A percentile compares a stretch with the other conserved stretches of the same genome.
Evolutionary conservation across 495 filamentous ascomycete genomes (phyloP).

Genomic region (Hypoxylon fuscum): DNA sequence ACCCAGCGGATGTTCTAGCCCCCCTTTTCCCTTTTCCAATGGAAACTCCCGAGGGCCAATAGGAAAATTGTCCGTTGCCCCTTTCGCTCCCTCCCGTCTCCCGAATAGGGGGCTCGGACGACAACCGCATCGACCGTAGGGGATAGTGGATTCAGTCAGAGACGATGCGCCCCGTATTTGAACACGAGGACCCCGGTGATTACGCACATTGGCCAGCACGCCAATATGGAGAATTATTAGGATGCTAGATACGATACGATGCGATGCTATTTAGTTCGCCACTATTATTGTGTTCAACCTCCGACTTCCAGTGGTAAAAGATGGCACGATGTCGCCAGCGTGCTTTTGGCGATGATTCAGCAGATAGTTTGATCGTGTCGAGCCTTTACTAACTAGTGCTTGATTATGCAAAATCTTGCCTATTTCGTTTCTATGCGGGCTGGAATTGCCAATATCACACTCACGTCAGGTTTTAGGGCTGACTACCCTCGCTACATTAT

Average conservation of each 20-base stretch:
- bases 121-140: background rate
- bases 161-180: constrained; percentile 13
- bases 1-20: constrained; percentile 22
- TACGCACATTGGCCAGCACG: constrained; percentile 15
- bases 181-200: constrained; percentile 35
- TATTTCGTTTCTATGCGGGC: constrained; percentile 18
- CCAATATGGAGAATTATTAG: constrained; percentile 13
- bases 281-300: constrained; percentile 1
- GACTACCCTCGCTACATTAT: constrained; percentile 9
- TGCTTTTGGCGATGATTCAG: constrained; percentile 16
- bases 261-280: constrained; percentile 1
- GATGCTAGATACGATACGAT: constrained; percentile 2
- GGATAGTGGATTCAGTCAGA: background rate
- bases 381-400: constrained; percentile 7
- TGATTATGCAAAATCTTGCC: constrained; percentile 5
- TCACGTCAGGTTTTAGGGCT: constrained; percentile 41
- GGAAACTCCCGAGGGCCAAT: constrained; percentile 21
- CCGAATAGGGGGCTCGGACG: constrained; percentile 25
- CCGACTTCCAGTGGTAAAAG: background rate
- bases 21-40: constrained; percentile 15
- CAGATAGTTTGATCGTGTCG: constrained; percentile 1
- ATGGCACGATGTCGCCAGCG: constrained; percentile 4
- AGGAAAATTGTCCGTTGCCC: constrained; percentile 22
- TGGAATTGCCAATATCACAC: constrained; percentile 14
- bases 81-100: constrained; percentile 4